Evolutionary conservation across 208 protist genomes (phyloP), one percentile per base, ranked within the genome.

Genomic region (Herpetomonas muscarum): DNA sequence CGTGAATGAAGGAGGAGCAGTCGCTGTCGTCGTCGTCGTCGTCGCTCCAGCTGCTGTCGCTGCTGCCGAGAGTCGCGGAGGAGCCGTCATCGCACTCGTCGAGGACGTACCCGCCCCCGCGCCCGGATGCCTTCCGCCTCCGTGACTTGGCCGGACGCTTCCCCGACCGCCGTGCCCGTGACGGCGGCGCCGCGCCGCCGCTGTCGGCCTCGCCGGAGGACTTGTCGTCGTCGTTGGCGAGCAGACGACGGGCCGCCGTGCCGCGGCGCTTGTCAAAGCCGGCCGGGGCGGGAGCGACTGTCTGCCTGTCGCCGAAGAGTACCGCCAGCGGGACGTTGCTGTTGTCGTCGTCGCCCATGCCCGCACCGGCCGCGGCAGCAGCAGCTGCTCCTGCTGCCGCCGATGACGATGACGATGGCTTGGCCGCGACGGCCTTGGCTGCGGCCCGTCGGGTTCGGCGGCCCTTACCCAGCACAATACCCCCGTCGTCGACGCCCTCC

Each of bases 21-120:
- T 48, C 53, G 31, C 26, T 48, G 29, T 59, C 58, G 28, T 12
- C 47, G 9, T 70, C 61, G 5, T 52, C 52, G 13, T 45, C 47
- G 44, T 60, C 41, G 44, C 0, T 17, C 24, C 15, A 17, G 24
- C 9, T n/a, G n/a, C n/a, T 54, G 48, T 36, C 44, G 5, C 9
- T 10, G 34, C 56, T 62, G 34, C 28, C 30, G 29, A 59, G 29
- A 17, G 54, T 49, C 19, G 22, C 41, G 2, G 41, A 31, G n/a
- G 34, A 41, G 22, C 25, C 47, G 2, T 32, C 30, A 29, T 30
- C 34, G 5, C 24, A 42, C 53, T 78, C 57, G 42, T 78, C 62
- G 26, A 78, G 28, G 19, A 78, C 72, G 54, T 74, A 78, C 21
- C 44, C 62, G 17, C 61, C 50, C 22, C 60, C 50, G 10, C 45